A percentile compares a stretch with the other conserved stretches of the same genome.
phyloP scores from a whole-genome alignment of 2,329 filamentous ascomycete genomes.

The Endoconidiophora polonica region DNA sequence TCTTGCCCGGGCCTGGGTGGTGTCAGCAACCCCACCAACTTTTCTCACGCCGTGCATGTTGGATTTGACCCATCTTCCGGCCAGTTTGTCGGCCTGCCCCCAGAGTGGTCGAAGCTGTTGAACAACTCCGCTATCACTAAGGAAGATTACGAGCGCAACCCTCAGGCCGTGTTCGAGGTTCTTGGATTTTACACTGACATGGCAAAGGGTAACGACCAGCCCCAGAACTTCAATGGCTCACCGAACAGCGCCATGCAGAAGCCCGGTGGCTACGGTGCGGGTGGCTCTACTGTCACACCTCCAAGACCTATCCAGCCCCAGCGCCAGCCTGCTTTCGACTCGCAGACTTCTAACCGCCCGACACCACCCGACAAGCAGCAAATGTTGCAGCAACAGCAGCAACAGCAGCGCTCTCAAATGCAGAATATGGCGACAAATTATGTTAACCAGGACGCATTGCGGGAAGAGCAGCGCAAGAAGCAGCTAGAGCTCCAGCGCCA shows the following conservation, averaged over 20 bases:
- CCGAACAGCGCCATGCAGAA: constrained; percentile 53
- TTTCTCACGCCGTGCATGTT: constrained; percentile 91
- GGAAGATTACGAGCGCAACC: constrained; percentile 96
- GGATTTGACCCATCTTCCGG: constrained; percentile 92
- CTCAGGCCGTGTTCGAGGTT: constrained; percentile 67
- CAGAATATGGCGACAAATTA: constrained; percentile 40
- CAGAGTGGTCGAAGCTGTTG: constrained; percentile 92
- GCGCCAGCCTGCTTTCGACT: constrained; percentile 24
- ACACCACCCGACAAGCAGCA: constrained; percentile 11
- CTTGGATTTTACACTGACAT: constrained; percentile 76
- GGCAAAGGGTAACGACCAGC: constrained; percentile 57
- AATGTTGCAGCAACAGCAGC: constrained; percentile 27
- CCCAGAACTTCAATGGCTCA: constrained; percentile 35
- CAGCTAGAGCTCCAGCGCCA: constrained; percentile 43
- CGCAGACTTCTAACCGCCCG: constrained; percentile 7
- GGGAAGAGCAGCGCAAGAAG: constrained; percentile 44
- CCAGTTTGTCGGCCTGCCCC: constrained; percentile 82
- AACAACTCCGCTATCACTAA: constrained; percentile 96
- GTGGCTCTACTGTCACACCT: constrained; percentile 45
- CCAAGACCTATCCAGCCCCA: constrained; percentile 37
- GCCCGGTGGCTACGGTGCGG: constrained; percentile 42
- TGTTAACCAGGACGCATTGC: constrained; percentile 30
- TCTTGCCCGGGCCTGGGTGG: constrained; percentile 95
- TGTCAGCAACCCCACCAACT: constrained; percentile 96
- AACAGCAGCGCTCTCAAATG: constrained; percentile 40